Evolutionary conservation across 2,329 filamentous ascomycete genomes (phyloP).

Genomic region (Aureobasidium leucospermi): DNA sequence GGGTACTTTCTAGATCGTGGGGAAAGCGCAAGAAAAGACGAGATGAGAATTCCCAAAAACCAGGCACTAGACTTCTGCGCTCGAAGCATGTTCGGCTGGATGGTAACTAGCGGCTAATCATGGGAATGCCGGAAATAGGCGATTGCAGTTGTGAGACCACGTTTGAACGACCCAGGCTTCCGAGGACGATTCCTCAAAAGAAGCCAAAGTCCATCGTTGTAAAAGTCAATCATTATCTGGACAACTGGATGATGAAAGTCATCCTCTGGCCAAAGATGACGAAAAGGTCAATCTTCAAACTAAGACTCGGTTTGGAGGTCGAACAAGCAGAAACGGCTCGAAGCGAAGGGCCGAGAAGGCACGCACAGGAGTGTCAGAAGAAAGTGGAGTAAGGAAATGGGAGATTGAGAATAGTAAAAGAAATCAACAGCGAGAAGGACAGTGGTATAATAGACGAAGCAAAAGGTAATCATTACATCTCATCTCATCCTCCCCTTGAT

Average conservation of each 20-base stretch:
- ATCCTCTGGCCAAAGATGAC: no score
- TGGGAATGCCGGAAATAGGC: background rate
- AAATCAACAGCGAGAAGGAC: background rate
- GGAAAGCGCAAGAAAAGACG: background rate
- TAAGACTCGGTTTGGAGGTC: background rate
- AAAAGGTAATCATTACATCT: constrained; percentile 7
- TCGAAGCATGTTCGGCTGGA: background rate
- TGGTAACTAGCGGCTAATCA: background rate
- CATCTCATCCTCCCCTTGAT: background rate
- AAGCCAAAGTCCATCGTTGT: no score
- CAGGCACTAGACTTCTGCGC: background rate
- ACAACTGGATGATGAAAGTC: no score
- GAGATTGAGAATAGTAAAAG: background rate
- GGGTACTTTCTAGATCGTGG: background rate
- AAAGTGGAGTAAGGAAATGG: background rate
- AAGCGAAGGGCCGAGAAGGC: background rate
- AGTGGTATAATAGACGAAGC: background rate
- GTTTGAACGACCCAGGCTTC: background rate
- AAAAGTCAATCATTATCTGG: no score
- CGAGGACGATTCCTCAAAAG: no score
- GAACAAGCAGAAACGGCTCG: background rate
- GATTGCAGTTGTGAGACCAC: background rate
- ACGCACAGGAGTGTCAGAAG: background rate
- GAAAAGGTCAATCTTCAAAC: background rate
- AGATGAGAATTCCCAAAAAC: background rate